These are phyloP conservation scores for Phoenix roebelenii DNA, from an alignment of 176 grass and related monocot species.

Conservation along the genomic window DNA sequence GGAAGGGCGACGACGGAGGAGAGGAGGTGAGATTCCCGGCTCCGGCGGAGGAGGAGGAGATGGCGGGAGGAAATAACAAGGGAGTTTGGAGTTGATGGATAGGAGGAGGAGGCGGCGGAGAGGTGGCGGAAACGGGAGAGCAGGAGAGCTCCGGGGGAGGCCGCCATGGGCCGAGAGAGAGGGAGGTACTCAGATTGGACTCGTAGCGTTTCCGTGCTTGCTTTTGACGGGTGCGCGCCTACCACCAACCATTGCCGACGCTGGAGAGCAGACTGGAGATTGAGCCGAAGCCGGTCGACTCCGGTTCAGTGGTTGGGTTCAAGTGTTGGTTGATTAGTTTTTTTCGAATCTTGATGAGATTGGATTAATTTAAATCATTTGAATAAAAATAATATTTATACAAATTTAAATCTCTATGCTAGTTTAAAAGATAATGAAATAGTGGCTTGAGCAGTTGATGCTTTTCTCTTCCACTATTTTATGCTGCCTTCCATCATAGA, in stretches of 20 bases:
- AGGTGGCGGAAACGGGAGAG: neutral
- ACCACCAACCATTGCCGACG: conserved; percentile 11
- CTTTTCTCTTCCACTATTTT: too few relatives aligned
- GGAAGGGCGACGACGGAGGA: conserved; percentile 1
- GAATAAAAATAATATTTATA: neutral
- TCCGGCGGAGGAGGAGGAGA: neutral
- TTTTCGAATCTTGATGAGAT: conserved; percentile 8
- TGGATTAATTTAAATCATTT: conserved; percentile 27
- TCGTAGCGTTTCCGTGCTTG: too few relatives aligned
- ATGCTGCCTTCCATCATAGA: too few relatives aligned
- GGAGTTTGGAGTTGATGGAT: too few relatives aligned
- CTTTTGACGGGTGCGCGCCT: neutral
- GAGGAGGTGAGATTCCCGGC: neutral
- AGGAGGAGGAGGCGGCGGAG: conserved; percentile 4
- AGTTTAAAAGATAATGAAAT: too few relatives aligned
- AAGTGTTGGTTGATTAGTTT: too few relatives aligned
- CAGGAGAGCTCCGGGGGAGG: neutral
- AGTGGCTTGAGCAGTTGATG: too few relatives aligned
- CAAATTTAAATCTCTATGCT: too few relatives aligned
- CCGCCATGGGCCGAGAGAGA: neutral
- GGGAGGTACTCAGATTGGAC: too few relatives aligned
- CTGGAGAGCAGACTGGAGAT: conserved; percentile 5
- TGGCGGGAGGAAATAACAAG: neutral
- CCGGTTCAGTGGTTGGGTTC: too few relatives aligned
- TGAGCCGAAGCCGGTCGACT: too few relatives aligned